Evolutionary conservation across 2,329 filamentous ascomycete species (phyloP).

Genomic region (Colletotrichum cordylinicola): DNA sequence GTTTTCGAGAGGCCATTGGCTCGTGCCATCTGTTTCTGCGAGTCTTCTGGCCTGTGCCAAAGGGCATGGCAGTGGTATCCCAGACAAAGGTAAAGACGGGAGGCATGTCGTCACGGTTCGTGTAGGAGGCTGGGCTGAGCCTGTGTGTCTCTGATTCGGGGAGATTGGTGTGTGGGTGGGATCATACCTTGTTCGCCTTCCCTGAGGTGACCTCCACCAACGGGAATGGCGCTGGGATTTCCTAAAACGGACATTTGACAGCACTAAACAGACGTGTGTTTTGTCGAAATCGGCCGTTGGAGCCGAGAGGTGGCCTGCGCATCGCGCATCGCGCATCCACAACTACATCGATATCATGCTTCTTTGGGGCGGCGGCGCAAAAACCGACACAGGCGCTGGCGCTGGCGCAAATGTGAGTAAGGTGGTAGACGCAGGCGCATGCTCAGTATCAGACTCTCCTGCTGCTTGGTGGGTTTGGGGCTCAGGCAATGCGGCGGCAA

Average conservation of each 20-base stretch:
- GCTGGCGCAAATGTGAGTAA: background rate
- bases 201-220: background rate
- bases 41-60: background rate
- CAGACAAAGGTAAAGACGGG: conserved; percentile 2
- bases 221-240: conserved; percentile 17
- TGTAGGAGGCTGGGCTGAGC: conserved; percentile 11
- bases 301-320: background rate
- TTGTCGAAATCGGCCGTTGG: background rate
- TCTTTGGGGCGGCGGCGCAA: background rate
- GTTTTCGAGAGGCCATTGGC: conserved; percentile 7
- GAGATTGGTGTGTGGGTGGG: background rate
- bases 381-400: background rate
- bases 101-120: conserved; percentile 20
- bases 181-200: background rate
- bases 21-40: conserved; percentile 18
- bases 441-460: background rate
- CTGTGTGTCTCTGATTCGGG: conserved; percentile 9
- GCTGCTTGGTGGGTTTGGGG: background rate
- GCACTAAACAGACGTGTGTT: conserved; percentile 5
- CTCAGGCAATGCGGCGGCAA: conserved; percentile 8
- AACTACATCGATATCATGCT: background rate
- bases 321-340: background rate
- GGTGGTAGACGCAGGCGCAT: background rate
- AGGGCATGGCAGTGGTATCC: background rate
- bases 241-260: conserved; percentile 15